Evolutionary conservation across 305 asterid species (phyloP).

Genomic region (Solanum hybrid): DNA sequence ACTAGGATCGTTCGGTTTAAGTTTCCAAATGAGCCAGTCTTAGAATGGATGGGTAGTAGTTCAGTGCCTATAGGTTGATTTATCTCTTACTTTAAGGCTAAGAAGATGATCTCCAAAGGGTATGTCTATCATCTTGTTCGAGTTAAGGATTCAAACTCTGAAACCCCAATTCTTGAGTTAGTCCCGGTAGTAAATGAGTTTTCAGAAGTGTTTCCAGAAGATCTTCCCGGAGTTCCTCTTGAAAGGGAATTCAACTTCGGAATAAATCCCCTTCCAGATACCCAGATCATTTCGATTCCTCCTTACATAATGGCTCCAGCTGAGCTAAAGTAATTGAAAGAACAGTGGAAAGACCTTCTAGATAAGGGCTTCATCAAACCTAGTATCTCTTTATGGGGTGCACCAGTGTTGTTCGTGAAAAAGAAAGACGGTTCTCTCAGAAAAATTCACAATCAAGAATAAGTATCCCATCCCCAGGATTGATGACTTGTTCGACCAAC

Average conservation of each 20-base stretch:
- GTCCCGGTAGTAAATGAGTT: background rate
- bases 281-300: background rate
- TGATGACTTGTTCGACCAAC: background rate
- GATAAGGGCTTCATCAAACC: background rate
- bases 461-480: background rate
- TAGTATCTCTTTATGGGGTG: background rate
- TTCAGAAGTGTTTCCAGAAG: too few species aligned
- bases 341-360: background rate
- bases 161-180: background rate
- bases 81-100: background rate
- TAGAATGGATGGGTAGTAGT: background rate
- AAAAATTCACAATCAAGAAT: background rate
- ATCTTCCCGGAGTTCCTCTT: background rate
- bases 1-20: too few species aligned
- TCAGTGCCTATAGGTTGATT: background rate
- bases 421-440: background rate
- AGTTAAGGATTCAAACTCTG: background rate
- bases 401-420: background rate
- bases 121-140: background rate
- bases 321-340: background rate
- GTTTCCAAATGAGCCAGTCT: background rate
- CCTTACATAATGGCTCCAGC: background rate
- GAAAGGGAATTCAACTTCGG: background rate
- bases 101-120: background rate
- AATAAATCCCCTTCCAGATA: background rate